phyloP scores from a whole-genome alignment of 495 filamentous ascomycete genomes.

The Penicillium silybi region DNA sequence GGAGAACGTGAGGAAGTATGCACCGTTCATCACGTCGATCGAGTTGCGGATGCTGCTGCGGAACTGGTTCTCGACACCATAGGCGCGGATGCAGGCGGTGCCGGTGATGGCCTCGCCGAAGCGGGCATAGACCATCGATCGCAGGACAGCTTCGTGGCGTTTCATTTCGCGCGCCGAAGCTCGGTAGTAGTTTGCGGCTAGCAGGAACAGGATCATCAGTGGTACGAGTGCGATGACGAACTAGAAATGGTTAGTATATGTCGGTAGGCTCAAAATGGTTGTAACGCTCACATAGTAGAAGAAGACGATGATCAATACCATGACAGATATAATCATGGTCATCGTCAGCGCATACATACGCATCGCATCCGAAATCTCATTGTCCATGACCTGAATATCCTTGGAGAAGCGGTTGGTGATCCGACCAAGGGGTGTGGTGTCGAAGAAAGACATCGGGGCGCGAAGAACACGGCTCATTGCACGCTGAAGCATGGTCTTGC shows the following conservation, averaged over 20 bases:
- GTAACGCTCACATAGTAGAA: slow-evolving; percentile 65
- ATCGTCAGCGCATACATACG: slow-evolving; percentile 89
- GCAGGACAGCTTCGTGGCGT: slow-evolving; percentile 83
- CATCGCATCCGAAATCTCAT: slow-evolving; percentile 83
- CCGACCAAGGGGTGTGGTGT: slow-evolving; percentile 91
- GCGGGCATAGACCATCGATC: slow-evolving; percentile 83
- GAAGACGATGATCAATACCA: slow-evolving; percentile 84
- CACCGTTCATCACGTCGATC: slow-evolving; percentile 87
- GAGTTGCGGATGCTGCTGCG: slow-evolving; percentile 58
- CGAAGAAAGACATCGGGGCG: slow-evolving; percentile 96
- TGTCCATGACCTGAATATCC: slow-evolving; percentile 95
- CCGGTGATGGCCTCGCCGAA: slow-evolving; percentile 87
- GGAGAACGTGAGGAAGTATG: slow-evolving; percentile 89
- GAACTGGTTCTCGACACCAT: slow-evolving; percentile 75
- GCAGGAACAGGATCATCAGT: slow-evolving; percentile 71
- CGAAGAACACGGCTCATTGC: slow-evolving; percentile 78
- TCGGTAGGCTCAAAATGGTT: not conserved
- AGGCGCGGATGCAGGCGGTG: slow-evolving; percentile 80
- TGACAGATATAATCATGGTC: slow-evolving; percentile 72
- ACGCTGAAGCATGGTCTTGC: slow-evolving; percentile 76
- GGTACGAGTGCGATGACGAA: slow-evolving; percentile 88
- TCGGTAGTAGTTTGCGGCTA: slow-evolving; percentile 84
- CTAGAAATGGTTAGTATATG: slow-evolving; percentile 15
- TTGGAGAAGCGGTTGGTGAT: slow-evolving; percentile 97
- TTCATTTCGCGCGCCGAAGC: slow-evolving; percentile 91